Conservation (phyloP, 164 flowering plant species). For the grape (Vitis vinifera) region ASM3070453v1 NC_081808.1:3697501-3698000, state of each 20-base stretch:
- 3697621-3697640: not conserved
- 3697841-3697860: too few species aligned
- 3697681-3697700: not conserved
- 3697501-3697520: constrained; percentile 64
- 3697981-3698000: too few species aligned
- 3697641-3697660: not conserved
- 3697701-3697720: not conserved
- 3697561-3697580: not conserved
- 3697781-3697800: not conserved
- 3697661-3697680: not conserved
- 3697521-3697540: constrained; percentile 54
- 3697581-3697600: not conserved
- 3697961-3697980: too few species aligned
- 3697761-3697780: not conserved
- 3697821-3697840: too few species aligned
- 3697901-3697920: too few species aligned
- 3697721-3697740: too few species aligned
- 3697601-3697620: not conserved
- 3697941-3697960: too few species aligned
- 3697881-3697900: too few species aligned
- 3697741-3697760: too few species aligned
- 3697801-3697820: too few species aligned
- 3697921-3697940: too few species aligned
- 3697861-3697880: too few species aligned
- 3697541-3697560: not conserved